Evolutionary conservation across 2,329 filamentous ascomycete species (phyloP), one percentile per base, ranked within the genome.

Genomic region (Claviceps capensis): DNA sequence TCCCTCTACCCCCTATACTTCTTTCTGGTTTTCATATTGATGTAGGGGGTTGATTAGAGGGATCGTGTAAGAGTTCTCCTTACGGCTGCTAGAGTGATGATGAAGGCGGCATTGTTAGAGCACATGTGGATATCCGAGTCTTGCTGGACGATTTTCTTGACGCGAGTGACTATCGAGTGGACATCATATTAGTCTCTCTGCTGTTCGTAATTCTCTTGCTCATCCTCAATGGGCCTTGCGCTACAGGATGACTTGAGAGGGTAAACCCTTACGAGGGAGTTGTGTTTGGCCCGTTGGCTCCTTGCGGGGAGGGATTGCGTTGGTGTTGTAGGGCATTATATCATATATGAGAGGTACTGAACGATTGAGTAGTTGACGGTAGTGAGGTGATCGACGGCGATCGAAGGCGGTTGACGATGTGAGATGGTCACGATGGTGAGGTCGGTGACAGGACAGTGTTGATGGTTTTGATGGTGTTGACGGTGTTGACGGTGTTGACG

Each of bases 91-190:
- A 95, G 77, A 1, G 91, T 90, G 61, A 97, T 94, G 53, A 91
- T 83, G 66, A 97, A 97, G 19, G 90, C 86, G 51, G 91, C 91
- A 63, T 95, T 95, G 67, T 90, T 95, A 47, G 90, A 95, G 67
- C 88, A 95, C 64, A 86, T 80, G 56, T 74, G 76, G 56, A 95
- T 86, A 56, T 96, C 91, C 44, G 87, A 82, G 67, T 98, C 93
- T 53, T 88, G 79, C 48, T 82, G 79, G 55, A 98, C 88, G 65
- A 98, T 95, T 71, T 95, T 95, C 71, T 96, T 96, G 54, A 98
- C 88, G 61, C 93, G 82, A 17, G 93, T 87, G 52, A 97, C 93
- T 97, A 26, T 34, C 30, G 9, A 11, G 9, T 34, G 30, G 3
- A 9, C 4, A 11, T 34, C 9, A 11, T 34, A 9, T 34, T 34